Evolutionary conservation across 345 rosid genomes (phyloP).

Genomic region (Rubroshorea leprosula): DNA sequence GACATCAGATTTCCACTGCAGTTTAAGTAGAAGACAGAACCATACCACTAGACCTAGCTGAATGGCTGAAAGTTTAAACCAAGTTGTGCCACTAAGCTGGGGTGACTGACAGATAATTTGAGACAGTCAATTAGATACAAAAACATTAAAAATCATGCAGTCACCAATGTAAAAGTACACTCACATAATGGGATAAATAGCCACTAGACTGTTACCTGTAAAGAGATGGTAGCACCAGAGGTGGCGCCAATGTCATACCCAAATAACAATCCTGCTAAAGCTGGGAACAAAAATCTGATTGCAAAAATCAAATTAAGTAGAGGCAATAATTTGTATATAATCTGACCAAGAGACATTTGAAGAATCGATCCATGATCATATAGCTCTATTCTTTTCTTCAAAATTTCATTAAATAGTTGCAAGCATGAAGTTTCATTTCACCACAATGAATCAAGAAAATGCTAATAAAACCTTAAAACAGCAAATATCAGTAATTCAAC

Average conservation of each 20-base stretch:
- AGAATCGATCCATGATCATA: not conserved
- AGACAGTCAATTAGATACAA: slow-evolving; percentile 18
- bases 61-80: slow-evolving; percentile 82
- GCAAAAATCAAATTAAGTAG: slow-evolving; percentile 15
- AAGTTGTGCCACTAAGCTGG: slow-evolving; percentile 79
- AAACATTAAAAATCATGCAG: not conserved
- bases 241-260: slow-evolving; percentile 99
- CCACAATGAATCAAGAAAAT: not conserved
- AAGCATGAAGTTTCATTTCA: too few species aligned
- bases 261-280: slow-evolving; percentile 80
- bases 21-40: slow-evolving; percentile 17
- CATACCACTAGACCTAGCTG: slow-evolving; percentile 95
- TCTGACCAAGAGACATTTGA: not conserved
- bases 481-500: not conserved
- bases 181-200: not conserved
- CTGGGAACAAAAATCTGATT: slow-evolving; percentile 84
- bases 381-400: not conserved
- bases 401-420: too few species aligned
- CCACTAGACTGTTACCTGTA: slow-evolving; percentile 48
- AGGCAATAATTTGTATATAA: not conserved
- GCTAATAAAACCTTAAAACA: slow-evolving; percentile 5
- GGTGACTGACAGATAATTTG: slow-evolving; percentile 48
- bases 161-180: not conserved
- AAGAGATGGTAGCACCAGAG: slow-evolving; percentile 81
- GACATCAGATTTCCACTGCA: too few species aligned